phyloP scores from a whole-genome alignment of 805 yeast genomes.

The Tetrapisispora nanseiensis region DNA sequence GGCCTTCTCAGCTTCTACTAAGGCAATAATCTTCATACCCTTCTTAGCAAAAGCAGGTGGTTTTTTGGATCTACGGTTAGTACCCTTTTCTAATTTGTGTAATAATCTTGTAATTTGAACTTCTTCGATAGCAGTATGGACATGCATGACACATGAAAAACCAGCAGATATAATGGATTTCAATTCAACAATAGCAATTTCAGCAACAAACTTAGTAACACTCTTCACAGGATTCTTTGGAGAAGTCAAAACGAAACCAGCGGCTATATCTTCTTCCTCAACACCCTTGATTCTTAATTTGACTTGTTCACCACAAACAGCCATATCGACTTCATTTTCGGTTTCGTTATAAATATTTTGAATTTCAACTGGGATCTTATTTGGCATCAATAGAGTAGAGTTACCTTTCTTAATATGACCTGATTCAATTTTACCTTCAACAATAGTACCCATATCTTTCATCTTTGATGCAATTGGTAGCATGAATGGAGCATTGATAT shows the following conservation, averaged over 20 bases:
- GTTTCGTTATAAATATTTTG: conserved; percentile 86
- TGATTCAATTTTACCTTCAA: conserved; percentile 96
- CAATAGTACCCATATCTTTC: conserved; percentile 94
- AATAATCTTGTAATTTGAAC: conserved; percentile 70
- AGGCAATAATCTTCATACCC: conserved; percentile 97
- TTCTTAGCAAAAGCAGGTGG: conserved; percentile 97
- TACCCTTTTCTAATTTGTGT: conserved; percentile 92
- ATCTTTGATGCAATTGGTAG: conserved; percentile 88
- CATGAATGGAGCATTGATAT: conserved; percentile 92
- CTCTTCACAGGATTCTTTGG: conserved; percentile 82
- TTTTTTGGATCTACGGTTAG: conserved; percentile 91
- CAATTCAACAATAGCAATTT: conserved; percentile 92
- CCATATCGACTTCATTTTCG: conserved; percentile 84
- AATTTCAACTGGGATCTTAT: conserved; percentile 74
- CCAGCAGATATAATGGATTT: conserved; percentile 92
- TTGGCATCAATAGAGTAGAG: conserved; percentile 82
- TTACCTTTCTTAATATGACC: conserved; percentile 83
- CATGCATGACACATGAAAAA: conserved; percentile 96
- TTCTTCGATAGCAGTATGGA: conserved; percentile 97
- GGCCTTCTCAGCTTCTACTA: conserved; percentile 74
- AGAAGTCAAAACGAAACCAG: conserved; percentile 87
- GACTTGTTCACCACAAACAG: conserved; percentile 95
- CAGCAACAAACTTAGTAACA: conserved; percentile 86
- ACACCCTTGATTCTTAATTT: conserved; percentile 87
- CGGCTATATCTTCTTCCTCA: conserved; percentile 91